A percentile compares a stretch with the other conserved stretches of the same genome.
phyloP scores from a whole-genome alignment of 1,139 yeast genomes.

The Pichia sp. region DNA sequence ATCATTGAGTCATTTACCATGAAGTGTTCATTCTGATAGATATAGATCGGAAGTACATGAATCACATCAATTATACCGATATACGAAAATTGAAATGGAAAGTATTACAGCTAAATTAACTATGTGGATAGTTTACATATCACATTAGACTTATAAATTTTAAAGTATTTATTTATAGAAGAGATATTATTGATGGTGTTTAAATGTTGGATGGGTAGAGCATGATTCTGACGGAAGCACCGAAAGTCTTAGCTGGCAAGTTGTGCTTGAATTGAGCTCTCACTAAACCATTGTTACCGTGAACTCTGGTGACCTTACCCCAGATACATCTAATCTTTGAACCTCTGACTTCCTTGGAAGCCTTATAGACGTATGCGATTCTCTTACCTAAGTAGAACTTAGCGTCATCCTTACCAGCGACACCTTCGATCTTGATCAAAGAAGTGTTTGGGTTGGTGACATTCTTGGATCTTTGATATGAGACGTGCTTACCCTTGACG shows the following conservation, averaged over 20 bases:
- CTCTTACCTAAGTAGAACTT: slow-evolving; percentile 99
- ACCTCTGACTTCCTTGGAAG: slow-evolving; percentile 96
- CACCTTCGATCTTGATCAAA: slow-evolving; percentile 95
- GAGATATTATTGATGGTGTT: slow-evolving; percentile 29
- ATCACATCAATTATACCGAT: too few relatives aligned
- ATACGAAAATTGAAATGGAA: not conserved
- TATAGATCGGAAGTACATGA: too few relatives aligned
- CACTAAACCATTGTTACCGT: slow-evolving; percentile 97
- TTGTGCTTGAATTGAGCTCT: slow-evolving; percentile 99
- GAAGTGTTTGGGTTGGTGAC: slow-evolving; percentile 98
- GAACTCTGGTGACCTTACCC: slow-evolving; percentile 98
- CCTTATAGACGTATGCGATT: slow-evolving; percentile 99
- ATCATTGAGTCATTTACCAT: not conserved
- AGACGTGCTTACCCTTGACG: slow-evolving; percentile 99
- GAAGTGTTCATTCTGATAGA: not conserved
- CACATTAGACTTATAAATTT: slow-evolving; percentile 21
- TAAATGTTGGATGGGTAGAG: slow-evolving; percentile 99
- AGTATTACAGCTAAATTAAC: slow-evolving; percentile 12
- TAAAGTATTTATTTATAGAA: slow-evolving; percentile 19
- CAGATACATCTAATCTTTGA: slow-evolving; percentile 99
- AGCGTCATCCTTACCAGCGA: slow-evolving; percentile 85
- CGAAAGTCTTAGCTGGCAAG: slow-evolving; percentile 99
- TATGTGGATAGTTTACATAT: slow-evolving; percentile 13
- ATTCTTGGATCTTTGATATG: slow-evolving; percentile 99
- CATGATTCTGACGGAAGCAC: slow-evolving; percentile 99